phyloP scores from a whole-genome alignment of 2,329 filamentous ascomycete species.

The Xenosphaeropsis pyriputrescens region DNA sequence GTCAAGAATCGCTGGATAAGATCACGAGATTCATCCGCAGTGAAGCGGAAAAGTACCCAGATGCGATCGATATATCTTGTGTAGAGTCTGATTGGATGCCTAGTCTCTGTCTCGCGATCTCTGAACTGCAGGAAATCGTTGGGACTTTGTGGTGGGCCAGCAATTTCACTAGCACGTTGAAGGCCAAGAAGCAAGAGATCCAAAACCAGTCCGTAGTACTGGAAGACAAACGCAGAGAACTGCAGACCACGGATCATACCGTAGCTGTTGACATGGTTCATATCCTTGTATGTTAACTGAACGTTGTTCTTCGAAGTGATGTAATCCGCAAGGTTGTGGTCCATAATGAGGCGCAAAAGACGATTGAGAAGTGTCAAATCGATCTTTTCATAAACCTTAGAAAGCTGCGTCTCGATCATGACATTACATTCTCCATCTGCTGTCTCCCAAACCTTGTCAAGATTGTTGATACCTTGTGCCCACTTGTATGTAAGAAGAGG shows the following conservation, averaged over 20 bases:
- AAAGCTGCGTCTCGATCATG: constrained; percentile 94
- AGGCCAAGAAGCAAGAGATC: constrained; percentile 84
- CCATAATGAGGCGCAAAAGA: constrained; percentile 89
- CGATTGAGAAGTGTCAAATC: constrained; percentile 92
- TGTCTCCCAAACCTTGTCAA: constrained; percentile 89
- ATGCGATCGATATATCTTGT: constrained; percentile 96
- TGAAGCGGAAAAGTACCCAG: constrained; percentile 94
- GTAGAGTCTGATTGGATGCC: constrained; percentile 94
- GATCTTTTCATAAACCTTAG: constrained; percentile 99
- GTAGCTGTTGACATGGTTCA: constrained; percentile 99
- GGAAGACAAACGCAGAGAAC: constrained; percentile 97
- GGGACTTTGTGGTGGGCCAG: constrained; percentile 80
- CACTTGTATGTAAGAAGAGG: constrained; percentile 94
- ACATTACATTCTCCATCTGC: constrained; percentile 94
- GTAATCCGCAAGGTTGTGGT: constrained; percentile 97
- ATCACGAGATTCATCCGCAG: constrained; percentile 85
- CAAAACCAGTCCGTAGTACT: constrained; percentile 93
- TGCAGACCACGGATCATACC: constrained; percentile 96
- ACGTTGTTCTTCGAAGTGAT: constrained; percentile 99
- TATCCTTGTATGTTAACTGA: constrained; percentile 97
- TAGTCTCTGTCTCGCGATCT: constrained; percentile 79
- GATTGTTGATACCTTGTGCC: constrained; percentile 98
- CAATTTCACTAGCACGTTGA: constrained; percentile 95
- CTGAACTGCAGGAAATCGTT: constrained; percentile 98
- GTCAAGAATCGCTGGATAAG: constrained; percentile 96